A percentile compares a stretch with the other conserved stretches of the same genome.
Evolutionary conservation across 2,329 filamentous ascomycete species (phyloP).

Genomic region (Penicillium verrucosum): DNA sequence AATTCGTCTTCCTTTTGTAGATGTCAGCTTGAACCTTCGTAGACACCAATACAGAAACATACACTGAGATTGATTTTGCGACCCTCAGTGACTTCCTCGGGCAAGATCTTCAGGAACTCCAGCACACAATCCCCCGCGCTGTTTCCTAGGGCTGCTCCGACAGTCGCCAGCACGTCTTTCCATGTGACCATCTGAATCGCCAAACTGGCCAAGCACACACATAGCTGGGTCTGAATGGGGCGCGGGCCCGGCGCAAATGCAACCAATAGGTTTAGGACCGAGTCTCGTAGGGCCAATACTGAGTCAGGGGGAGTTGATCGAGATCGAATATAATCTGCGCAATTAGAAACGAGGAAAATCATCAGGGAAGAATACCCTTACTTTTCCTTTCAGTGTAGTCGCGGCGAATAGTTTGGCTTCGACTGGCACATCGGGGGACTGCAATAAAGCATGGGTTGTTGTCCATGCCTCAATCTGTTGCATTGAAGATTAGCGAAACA

Average conservation of each 20-base stretch:
- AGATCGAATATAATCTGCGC: constrained; percentile 92
- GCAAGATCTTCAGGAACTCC: constrained; percentile 93
- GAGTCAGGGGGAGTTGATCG: constrained; percentile 78
- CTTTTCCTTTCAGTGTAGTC: constrained; percentile 97
- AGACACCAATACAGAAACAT: constrained; percentile 54
- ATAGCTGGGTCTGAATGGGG: constrained; percentile 82
- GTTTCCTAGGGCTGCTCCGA: constrained; percentile 69
- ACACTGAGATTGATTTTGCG: constrained; percentile 99
- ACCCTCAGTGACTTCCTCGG: constrained; percentile 98
- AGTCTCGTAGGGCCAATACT: constrained; percentile 73
- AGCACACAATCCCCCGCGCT: constrained; percentile 81
- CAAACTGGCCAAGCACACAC: constrained; percentile 88
- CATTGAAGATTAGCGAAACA: constrained; percentile 18
- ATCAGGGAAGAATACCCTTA: constrained; percentile 42
- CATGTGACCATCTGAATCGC: constrained; percentile 95
- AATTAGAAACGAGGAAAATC: constrained; percentile 19
- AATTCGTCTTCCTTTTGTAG: constrained; percentile 86
- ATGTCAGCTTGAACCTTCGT: neutral
- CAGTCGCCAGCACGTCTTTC: constrained; percentile 84
- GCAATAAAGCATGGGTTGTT: constrained; percentile 79
- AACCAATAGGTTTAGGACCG: constrained; percentile 76
- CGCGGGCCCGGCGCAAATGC: constrained; percentile 78
- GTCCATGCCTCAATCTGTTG: constrained; percentile 82
- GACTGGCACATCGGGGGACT: constrained; percentile 69
- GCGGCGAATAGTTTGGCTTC: constrained; percentile 94